Percentiles rank a stretch among this genome's conserved stretches.
These are phyloP conservation scores for Eutypella sp. DNA, from an alignment of 2,329 filamentous ascomycete genomes.

Conservation along the genomic window DNA sequence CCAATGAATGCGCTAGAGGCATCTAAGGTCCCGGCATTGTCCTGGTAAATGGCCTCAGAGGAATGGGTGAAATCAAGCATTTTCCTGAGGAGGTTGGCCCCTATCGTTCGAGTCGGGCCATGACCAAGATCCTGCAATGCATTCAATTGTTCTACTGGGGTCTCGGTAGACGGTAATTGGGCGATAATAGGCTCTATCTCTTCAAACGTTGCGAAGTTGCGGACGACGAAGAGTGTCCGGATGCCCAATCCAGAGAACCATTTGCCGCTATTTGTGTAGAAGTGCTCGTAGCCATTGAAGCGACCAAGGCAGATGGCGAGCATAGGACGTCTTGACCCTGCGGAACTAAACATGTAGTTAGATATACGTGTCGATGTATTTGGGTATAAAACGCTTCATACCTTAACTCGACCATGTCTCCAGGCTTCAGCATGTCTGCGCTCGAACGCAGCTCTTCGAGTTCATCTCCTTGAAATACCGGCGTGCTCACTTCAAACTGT, in stretches of 20 bases:
- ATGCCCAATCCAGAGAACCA: conserved; percentile 41
- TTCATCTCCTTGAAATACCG: conserved; percentile 32
- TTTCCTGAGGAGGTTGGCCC: conserved; percentile 38
- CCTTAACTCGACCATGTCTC: conserved; percentile 49
- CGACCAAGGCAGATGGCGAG: conserved; percentile 50
- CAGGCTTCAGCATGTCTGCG: conserved; percentile 30
- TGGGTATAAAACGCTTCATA: conserved; percentile 10
- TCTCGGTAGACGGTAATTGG: conserved; percentile 28
- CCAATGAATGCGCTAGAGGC: conserved; percentile 38
- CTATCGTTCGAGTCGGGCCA: conserved; percentile 39
- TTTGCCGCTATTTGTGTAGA: conserved; percentile 48
- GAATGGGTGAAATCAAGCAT: conserved; percentile 42
- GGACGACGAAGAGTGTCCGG: conserved; percentile 45
- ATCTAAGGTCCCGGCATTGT: conserved; percentile 43
- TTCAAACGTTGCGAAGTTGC: conserved; percentile 36
- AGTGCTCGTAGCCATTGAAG: conserved; percentile 47
- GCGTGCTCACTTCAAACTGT: conserved; percentile 23
- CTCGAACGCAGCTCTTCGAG: conserved; percentile 30
- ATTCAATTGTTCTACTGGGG: conserved; percentile 26
- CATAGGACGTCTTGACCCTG: conserved; percentile 39
- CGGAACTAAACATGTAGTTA: conserved; percentile 22
- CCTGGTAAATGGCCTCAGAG: conserved; percentile 42
- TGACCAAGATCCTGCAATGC: conserved; percentile 34
- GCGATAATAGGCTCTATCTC: conserved; percentile 39
- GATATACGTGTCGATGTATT: conserved; percentile 9